Percentiles rank a stretch among this genome's conserved stretches.
phyloP scores from a whole-genome alignment of 1,284 basidiomycete genomes.

The Chalciporus sp. region DNA sequence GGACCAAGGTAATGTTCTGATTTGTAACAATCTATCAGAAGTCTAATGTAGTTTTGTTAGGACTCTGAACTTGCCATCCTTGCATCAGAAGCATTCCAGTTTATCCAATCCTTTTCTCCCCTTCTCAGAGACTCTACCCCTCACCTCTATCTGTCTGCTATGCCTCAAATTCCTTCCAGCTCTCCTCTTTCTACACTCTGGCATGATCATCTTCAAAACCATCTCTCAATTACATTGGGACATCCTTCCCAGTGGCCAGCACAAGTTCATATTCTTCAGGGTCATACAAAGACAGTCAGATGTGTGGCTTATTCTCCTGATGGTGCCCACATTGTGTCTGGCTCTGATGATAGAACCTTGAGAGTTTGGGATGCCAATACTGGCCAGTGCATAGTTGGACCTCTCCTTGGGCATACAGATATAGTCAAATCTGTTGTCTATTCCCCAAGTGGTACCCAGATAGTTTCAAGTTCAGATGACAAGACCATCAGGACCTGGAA shows the following conservation, averaged over 20 bases:
- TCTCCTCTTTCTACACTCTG: conserved; percentile 2
- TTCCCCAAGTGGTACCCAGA: too few relatives aligned
- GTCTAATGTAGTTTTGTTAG: neutral
- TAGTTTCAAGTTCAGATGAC: too few relatives aligned
- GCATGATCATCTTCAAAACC: neutral
- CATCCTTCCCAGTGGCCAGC: neutral
- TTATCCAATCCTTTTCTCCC: conserved; percentile 2
- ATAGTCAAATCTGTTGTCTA: too few relatives aligned
- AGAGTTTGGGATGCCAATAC: neutral
- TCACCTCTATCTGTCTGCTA: too few relatives aligned
- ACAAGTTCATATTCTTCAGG: neutral
- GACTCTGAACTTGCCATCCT: neutral
- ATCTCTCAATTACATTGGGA: neutral
- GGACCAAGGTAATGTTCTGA: neutral
- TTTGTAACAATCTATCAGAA: neutral
- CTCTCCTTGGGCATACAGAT: too few relatives aligned
- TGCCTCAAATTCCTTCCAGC: neutral
- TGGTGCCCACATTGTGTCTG: neutral
- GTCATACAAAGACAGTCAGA: neutral
- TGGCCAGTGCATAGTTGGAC: neutral
- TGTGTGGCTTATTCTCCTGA: neutral
- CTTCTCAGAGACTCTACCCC: neutral
- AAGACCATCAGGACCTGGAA: too few relatives aligned
- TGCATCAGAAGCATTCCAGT: conserved; percentile 5
- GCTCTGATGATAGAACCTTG: neutral